Evolutionary conservation across 1,139 yeast genomes (phyloP), one percentile per base, ranked within the genome.

Genomic region (Ogataea hybrid): DNA sequence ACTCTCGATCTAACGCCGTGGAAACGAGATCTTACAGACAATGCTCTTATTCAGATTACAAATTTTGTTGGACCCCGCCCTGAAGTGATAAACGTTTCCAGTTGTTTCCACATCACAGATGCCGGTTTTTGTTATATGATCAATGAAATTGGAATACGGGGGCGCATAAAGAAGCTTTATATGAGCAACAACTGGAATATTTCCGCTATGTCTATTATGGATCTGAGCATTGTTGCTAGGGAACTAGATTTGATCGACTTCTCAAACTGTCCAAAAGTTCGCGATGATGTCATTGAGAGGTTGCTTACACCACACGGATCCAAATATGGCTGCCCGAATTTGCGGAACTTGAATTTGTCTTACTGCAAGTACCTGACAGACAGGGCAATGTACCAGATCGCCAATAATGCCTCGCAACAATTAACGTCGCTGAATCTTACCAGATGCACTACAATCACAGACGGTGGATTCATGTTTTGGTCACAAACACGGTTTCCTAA

Each of bases 131-230:
- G 79, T 32, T 79, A 79, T 54, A 69, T 84, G 70, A 79, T 82
- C 17, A 81, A 80, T 54, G 86, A 81, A 49, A 74, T 84, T 46
- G 90, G 88, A 0, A 77, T 79, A 52, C 62, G 79, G 33, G 89
- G 89, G 6, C 69, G 70, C 28, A 71, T 84, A 37, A 68, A 68
- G 41, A 62, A 64, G 6, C 64, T 84, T 39, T 72, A 71, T 47
- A 81, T 84, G 87, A 71, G 70, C 44, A 79, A 85, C 21, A 82
- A 78, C 38, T 84, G 92, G 92, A 87, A 82, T 51, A 78, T 84
- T 7, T 77, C 84, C 48, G 86, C 88, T 3, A 79, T 81, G 86
- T 85, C 90, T 4, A 80, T 84, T 18, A 81, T 84, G 86, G 92
- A 84, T 58, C 62, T 84, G 37, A 74, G 87, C 1, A 81, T 76